Conservation (phyloP, 2,329 filamentous ascomycete genomes). For the Metarhizium humberi region DNA sequence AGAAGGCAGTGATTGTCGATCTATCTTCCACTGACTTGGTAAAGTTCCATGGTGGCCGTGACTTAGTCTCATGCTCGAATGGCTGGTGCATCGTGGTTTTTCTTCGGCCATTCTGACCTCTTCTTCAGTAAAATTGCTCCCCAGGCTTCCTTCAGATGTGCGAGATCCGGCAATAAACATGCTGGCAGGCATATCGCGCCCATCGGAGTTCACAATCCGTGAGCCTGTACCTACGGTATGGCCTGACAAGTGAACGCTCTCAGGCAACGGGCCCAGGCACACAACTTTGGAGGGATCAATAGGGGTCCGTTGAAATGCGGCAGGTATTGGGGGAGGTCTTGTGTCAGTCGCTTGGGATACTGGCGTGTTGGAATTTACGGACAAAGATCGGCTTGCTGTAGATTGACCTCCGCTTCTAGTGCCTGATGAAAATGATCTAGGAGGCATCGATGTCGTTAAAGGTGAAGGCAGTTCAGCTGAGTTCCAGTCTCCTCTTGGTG, state of each 20-base stretch:
- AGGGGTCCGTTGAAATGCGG: slow-evolving; percentile 33
- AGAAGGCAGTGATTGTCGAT: background rate
- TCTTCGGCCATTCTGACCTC: slow-evolving; percentile 31
- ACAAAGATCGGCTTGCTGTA: slow-evolving; percentile 6
- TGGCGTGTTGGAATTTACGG: slow-evolving; percentile 1
- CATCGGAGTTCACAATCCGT: slow-evolving; percentile 6
- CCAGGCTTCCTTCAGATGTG: slow-evolving; percentile 30
- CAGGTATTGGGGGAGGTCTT: slow-evolving; percentile 3
- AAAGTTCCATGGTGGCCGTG: background rate
- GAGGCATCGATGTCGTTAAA: slow-evolving; percentile 21
- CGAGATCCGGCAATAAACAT: slow-evolving; percentile 7
- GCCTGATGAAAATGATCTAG: slow-evolving; percentile 12
- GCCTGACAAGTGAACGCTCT: slow-evolving; percentile 28
- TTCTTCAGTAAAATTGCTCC: slow-evolving; percentile 49
- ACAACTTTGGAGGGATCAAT: slow-evolving; percentile 45
- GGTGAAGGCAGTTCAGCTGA: slow-evolving; percentile 33
- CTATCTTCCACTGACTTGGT: background rate
- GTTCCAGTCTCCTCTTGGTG: slow-evolving; percentile 34
- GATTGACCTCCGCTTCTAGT: slow-evolving; percentile 9
- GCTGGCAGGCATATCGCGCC: background rate
- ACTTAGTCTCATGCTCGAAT: slow-evolving; percentile 4
- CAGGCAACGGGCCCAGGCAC: slow-evolving; percentile 45
- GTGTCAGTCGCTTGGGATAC: background rate
- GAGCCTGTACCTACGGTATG: slow-evolving; percentile 7
- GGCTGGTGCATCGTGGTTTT: slow-evolving; percentile 15